Evolutionary conservation across 1,284 basidiomycete genomes (phyloP).

Genomic region (Phlebopus sp.): DNA sequence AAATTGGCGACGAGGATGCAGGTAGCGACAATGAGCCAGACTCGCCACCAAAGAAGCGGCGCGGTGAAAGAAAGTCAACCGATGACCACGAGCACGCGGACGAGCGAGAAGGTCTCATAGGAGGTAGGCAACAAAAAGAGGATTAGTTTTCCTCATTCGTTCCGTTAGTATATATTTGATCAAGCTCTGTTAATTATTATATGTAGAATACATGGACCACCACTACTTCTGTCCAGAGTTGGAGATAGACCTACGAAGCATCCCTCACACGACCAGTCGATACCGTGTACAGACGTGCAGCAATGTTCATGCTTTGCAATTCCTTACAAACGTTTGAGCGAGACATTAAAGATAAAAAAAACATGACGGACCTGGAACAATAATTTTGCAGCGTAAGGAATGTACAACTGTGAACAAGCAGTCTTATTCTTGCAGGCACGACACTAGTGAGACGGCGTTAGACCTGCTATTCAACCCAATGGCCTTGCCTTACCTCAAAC

Average conservation of each 20-base stretch:
- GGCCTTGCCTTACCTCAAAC: constrained; percentile 54
- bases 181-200: constrained; percentile 34
- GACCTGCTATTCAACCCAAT: neutral
- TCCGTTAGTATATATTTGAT: constrained; percentile 6
- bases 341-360: neutral
- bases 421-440: constrained; percentile 96
- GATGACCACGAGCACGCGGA: constrained; percentile 48
- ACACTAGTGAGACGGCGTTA: constrained; percentile 43
- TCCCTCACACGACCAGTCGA: constrained; percentile 81
- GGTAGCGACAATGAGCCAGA: constrained; percentile 64
- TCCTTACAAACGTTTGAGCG: constrained; percentile 47
- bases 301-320: constrained; percentile 90
- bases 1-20: constrained; percentile 85
- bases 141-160: constrained; percentile 22
- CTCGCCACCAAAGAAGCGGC: constrained; percentile 46
- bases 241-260: constrained; percentile 17
- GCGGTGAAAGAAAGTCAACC: constrained; percentile 40
- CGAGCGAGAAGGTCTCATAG: constrained; percentile 67
- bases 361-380: constrained; percentile 74
- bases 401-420: constrained; percentile 85
- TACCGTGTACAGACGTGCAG: constrained; percentile 77
- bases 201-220: constrained; percentile 49
- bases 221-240: constrained; percentile 3
- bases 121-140: constrained; percentile 25
- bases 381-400: constrained; percentile 90